Evolutionary conservation across 164 flowering plant species (phyloP).

Genomic region (Kalanchoe fedtschenkoi): DNA sequence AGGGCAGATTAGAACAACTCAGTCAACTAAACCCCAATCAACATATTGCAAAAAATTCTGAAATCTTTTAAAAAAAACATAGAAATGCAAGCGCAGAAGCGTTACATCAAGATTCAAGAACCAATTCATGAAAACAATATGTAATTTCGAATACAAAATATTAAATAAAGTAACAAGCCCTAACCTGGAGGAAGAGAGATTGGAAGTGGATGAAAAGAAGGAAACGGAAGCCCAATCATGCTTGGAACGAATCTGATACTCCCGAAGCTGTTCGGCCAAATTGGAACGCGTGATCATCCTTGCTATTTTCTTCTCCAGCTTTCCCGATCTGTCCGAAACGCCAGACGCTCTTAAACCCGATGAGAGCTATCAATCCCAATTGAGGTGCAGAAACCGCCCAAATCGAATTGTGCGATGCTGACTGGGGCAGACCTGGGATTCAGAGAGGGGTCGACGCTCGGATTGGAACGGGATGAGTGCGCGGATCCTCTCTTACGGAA

Average conservation of each 20-base stretch:
- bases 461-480: too few relatives aligned
- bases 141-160: not conserved
- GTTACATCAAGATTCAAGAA: not conserved
- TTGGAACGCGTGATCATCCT: slow-evolving; percentile 85
- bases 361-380: not conserved
- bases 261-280: slow-evolving; percentile 81
- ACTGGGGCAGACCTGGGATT: not conserved
- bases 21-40: too few relatives aligned
- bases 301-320: slow-evolving; percentile 13
- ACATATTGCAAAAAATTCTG: too few relatives aligned
- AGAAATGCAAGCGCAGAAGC: not conserved
- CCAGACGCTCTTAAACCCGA: too few relatives aligned
- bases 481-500: slow-evolving; percentile 1
- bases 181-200: slow-evolving; percentile 46
- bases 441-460: slow-evolving; percentile 3
- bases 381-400: not conserved
- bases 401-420: not conserved
- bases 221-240: slow-evolving; percentile 89
- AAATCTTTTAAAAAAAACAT: too few relatives aligned
- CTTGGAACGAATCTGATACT: slow-evolving; percentile 92
- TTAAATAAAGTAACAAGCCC: not conserved
- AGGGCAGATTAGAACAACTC: too few relatives aligned
- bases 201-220: slow-evolving; percentile 69
- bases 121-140: not conserved
- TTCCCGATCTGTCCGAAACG: not conserved